These are phyloP conservation scores for Tricholomella constricta DNA, from an alignment of 768 basidiomycete genomes.

Conservation along the genomic window DNA sequence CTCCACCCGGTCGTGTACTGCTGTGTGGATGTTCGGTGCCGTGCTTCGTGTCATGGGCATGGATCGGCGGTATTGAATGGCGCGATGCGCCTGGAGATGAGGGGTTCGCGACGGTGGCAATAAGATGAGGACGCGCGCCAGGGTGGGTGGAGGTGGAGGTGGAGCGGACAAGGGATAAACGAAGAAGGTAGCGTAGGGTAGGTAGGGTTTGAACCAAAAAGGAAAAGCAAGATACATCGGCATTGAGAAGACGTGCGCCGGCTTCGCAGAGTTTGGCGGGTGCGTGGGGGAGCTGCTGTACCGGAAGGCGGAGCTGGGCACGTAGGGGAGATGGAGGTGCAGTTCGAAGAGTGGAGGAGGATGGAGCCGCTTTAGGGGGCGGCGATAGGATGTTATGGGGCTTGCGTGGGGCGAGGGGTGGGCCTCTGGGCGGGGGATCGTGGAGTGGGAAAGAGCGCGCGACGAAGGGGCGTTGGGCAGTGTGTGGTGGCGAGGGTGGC, in stretches of 20 bases:
- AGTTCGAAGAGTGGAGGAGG: constrained; percentile 17
- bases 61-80: too few relatives aligned
- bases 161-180: too few relatives aligned
- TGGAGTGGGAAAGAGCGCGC: constrained; percentile 16
- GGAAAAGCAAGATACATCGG: too few relatives aligned
- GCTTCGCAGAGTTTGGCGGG: constrained; percentile 37
- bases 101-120: too few relatives aligned
- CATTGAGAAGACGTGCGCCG: constrained; percentile 56
- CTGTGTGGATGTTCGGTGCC: too few relatives aligned
- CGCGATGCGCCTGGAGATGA: too few relatives aligned
- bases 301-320: constrained; percentile 13
- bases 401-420: constrained; percentile 55
- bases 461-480: constrained; percentile 44
- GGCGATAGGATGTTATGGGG: constrained; percentile 23
- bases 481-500: constrained; percentile 19
- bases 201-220: too few relatives aligned
- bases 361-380: constrained; percentile 39
- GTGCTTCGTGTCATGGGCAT: too few relatives aligned
- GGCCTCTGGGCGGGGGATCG: constrained; percentile 27
- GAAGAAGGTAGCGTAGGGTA: too few relatives aligned
- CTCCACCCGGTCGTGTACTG: too few relatives aligned
- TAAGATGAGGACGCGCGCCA: too few relatives aligned
- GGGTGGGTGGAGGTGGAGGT: too few relatives aligned
- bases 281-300: constrained; percentile 13
- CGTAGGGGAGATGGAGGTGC: constrained; percentile 20